phyloP scores from a whole-genome alignment of 192 early-diverging fungal species.

The Coemansia sp. region DNA sequence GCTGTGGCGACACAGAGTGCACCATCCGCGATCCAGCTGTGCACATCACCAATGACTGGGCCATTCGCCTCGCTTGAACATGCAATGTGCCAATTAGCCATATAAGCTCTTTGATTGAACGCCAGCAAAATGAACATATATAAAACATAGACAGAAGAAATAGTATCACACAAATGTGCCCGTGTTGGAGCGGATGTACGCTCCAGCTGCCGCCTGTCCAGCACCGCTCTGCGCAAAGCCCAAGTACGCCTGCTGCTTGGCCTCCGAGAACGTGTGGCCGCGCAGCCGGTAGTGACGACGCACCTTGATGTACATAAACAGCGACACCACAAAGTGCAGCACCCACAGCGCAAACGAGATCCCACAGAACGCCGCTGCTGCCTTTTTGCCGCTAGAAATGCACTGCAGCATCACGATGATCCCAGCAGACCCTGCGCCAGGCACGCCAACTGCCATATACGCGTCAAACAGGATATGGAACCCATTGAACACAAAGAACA shows the following conservation, averaged over 20 bases:
- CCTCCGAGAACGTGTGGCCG: constrained; percentile 72
- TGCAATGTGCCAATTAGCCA: not conserved
- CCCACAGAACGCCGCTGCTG: constrained; percentile 64
- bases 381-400: constrained; percentile 66
- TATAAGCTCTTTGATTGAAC: not conserved
- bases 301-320: constrained; percentile 60
- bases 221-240: constrained; percentile 59
- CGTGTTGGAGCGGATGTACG: constrained; percentile 47
- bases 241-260: constrained; percentile 63
- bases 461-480: constrained; percentile 77
- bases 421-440: constrained; percentile 76
- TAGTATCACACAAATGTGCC: constrained; percentile 33
- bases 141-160: constrained; percentile 1
- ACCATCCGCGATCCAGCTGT: constrained; percentile 54
- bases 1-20: constrained; percentile 23
- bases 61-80: constrained; percentile 30
- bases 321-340: constrained; percentile 60
- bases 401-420: constrained; percentile 77
- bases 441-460: constrained; percentile 88
- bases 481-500: constrained; percentile 85
- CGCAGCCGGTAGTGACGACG: constrained; percentile 67
- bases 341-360: constrained; percentile 68
- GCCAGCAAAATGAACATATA: not conserved
- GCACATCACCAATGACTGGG: constrained; percentile 48
- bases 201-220: constrained; percentile 43